Percentiles rank a stretch among this genome's conserved stretches.
Evolutionary conservation across 2,329 filamentous ascomycete species (phyloP).

Genomic region (Mollisiaceae sp.): DNA sequence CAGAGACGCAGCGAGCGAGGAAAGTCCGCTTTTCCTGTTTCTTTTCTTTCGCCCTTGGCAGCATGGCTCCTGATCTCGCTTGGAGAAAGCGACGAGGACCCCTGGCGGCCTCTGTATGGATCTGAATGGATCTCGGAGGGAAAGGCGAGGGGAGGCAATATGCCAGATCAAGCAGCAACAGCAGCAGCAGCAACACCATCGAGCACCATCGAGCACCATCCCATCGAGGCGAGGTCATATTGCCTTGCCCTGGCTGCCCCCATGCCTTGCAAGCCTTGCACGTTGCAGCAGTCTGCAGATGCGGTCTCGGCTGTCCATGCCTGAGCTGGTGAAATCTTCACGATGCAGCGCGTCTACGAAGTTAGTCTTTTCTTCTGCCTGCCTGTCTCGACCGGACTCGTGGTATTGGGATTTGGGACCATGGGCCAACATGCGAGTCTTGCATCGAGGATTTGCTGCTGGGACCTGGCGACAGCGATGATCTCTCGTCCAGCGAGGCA

Average conservation of each 20-base stretch:
- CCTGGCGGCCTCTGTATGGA: neutral
- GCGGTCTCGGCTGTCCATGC: neutral
- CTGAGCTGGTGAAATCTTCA: neutral
- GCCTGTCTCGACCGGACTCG: conserved; percentile 1
- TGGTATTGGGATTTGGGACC: neutral
- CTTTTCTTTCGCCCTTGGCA: neutral
- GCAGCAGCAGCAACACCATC: neutral
- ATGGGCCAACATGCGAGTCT: neutral
- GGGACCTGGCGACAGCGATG: neutral
- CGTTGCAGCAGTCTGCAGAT: too few species aligned
- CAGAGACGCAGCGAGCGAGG: neutral
- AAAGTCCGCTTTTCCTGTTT: conserved; percentile 8
- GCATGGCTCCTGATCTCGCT: conserved; percentile 1
- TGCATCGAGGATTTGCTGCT: neutral
- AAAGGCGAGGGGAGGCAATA: neutral
- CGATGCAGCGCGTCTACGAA: too few species aligned
- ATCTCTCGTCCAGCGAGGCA: neutral
- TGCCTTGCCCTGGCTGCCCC: too few species aligned
- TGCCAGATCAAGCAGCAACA: neutral
- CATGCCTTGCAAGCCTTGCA: too few species aligned
- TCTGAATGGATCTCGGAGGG: too few species aligned
- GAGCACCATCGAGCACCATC: too few species aligned
- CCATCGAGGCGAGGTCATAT: too few species aligned
- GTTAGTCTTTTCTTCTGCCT: conserved; percentile 1
- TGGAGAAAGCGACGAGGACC: neutral